Percentiles rank a stretch among this genome's conserved stretches.
These are phyloP conservation scores for Orobanche coerulescens DNA, from an alignment of 257 asterid species.

Conservation along the genomic window DNA sequence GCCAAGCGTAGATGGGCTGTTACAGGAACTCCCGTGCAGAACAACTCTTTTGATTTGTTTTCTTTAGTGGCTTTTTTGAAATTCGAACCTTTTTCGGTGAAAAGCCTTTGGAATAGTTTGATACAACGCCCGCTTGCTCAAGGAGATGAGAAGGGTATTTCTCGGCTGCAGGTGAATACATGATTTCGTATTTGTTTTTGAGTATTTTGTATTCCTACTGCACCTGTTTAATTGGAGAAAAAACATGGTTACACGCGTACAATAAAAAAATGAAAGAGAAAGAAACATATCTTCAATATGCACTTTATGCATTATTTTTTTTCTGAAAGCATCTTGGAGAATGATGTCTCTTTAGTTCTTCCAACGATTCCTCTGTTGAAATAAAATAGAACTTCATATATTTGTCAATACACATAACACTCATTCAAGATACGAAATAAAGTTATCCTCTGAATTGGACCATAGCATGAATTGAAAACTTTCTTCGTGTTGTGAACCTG, in stretches of 20 bases:
- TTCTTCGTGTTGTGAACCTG: not conserved
- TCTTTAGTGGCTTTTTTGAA: conserved; percentile 65
- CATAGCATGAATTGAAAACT: not conserved
- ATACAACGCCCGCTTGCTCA: conserved; percentile 65
- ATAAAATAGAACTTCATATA: not conserved
- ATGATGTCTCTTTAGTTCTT: not conserved
- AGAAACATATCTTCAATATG: not conserved
- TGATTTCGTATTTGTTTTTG: not conserved
- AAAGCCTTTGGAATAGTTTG: conserved; percentile 59
- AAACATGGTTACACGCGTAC: no score
- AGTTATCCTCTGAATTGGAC: not conserved
- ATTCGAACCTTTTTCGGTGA: conserved; percentile 72
- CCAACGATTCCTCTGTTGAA: not conserved
- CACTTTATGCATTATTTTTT: not conserved
- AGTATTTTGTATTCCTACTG: conserved; percentile 1
- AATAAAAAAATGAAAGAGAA: not conserved
- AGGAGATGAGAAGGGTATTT: conserved; percentile 67
- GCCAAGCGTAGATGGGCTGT: conserved; percentile 78
- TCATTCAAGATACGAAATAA: not conserved
- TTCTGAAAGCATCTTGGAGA: not conserved
- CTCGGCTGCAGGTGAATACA: conserved; percentile 58
- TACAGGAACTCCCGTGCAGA: conserved; percentile 79
- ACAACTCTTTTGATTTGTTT: conserved; percentile 59
- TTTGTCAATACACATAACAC: not conserved
- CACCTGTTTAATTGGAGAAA: not conserved